A percentile compares a stretch with the other conserved stretches of the same genome.
These are phyloP conservation scores for Auricularia sp. DNA, from an alignment of 768 basidiomycete genomes.

Conservation along the genomic window DNA sequence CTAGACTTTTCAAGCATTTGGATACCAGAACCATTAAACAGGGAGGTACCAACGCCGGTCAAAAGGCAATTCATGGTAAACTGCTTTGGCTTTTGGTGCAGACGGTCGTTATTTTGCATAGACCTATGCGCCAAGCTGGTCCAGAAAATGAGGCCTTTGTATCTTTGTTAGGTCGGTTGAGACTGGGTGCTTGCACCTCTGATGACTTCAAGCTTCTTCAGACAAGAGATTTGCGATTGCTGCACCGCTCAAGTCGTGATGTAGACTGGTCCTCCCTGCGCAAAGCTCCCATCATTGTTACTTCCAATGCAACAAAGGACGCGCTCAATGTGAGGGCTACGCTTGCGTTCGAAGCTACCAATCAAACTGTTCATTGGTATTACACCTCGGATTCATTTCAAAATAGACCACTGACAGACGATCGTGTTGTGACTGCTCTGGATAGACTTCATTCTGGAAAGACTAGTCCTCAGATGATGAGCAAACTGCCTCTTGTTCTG, in stretches of 20 bases:
- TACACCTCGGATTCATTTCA: not conserved
- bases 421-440: not conserved
- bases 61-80: constrained; percentile 21
- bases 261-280: constrained; percentile 14
- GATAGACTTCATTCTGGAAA: not conserved
- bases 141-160: constrained; percentile 16
- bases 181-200: not conserved
- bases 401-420: not conserved
- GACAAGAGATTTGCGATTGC: constrained; percentile 9
- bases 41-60: not conserved
- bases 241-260: not conserved
- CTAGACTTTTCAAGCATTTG: not conserved
- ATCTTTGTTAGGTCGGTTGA: not conserved
- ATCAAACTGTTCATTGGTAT: not conserved
- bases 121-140: constrained; percentile 21
- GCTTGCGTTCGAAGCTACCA: not conserved
- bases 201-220: constrained; percentile 18
- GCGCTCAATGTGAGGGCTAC: not conserved
- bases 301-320: constrained; percentile 24
- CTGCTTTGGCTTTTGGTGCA: constrained; percentile 25
- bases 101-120: constrained; percentile 20
- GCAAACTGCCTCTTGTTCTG: constrained; percentile 2
- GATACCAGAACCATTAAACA: not conserved
- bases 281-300: constrained; percentile 27
- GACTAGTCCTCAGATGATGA: not conserved